Conservation (phyloP, 768 basidiomycete species). For the Phylloporus arenicola region DNA sequence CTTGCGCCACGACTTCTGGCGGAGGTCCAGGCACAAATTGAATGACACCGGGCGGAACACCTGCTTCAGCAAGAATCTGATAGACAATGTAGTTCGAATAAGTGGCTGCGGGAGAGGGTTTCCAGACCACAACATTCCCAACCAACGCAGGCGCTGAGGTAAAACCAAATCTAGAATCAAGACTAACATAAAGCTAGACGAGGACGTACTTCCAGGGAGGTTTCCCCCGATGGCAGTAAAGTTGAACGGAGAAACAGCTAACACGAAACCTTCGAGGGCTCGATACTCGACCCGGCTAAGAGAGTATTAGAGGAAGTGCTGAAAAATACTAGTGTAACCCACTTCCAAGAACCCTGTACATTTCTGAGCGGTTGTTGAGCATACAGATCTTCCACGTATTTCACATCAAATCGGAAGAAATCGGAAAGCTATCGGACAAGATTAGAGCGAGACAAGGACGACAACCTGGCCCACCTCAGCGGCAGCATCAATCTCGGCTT, state of each 20-base stretch:
- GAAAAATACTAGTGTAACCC: conserved; percentile 30
- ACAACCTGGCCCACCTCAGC: conserved; percentile 65
- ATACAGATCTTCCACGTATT: conserved; percentile 95
- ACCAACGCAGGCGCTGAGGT: conserved; percentile 78
- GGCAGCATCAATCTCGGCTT: conserved; percentile 98
- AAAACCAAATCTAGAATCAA: not conserved
- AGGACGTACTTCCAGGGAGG: conserved; percentile 59
- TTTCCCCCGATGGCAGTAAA: conserved; percentile 98
- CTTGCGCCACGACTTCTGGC: conserved; percentile 78
- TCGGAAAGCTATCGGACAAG: conserved; percentile 57
- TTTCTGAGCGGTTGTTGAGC: conserved; percentile 86
- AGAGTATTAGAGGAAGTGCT: conserved; percentile 5
- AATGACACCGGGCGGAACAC: conserved; percentile 89
- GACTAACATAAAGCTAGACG: not conserved
- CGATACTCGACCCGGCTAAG: conserved; percentile 91
- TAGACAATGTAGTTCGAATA: conserved; percentile 93
- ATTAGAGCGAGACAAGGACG: conserved; percentile 6
- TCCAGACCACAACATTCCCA: conserved; percentile 95
- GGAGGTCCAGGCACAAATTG: conserved; percentile 95
- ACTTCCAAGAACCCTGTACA: conserved; percentile 91
- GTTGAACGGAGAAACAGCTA: conserved; percentile 98
- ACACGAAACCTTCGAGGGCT: conserved; percentile 95
- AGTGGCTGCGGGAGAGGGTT: conserved; percentile 91
- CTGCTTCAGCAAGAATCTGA: conserved; percentile 90
- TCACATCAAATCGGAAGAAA: conserved; percentile 95